A percentile compares a stretch with the other conserved stretches of the same genome.
These are phyloP conservation scores for Pseudogymnoascus sp. DNA, from an alignment of 2,329 filamentous ascomycete species.

Conservation along the genomic window DNA sequence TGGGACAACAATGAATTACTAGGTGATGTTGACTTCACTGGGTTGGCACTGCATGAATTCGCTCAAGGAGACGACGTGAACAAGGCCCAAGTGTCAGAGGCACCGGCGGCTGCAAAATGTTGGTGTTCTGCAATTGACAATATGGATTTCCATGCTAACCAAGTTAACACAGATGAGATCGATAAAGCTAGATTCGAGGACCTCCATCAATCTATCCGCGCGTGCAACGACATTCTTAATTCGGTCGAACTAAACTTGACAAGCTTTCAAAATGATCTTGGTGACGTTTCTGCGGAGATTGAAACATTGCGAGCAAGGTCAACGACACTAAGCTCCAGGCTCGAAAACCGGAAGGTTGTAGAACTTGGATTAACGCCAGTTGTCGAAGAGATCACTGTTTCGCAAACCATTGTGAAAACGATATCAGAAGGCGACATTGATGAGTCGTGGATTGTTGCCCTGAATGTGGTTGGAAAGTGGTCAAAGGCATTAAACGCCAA, in stretches of 20 bases:
- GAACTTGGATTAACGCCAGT: conserved; percentile 81
- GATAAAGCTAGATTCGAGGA: conserved; percentile 84
- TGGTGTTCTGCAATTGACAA: conserved; percentile 31
- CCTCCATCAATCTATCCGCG: conserved; percentile 77
- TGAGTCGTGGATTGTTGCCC: conserved; percentile 74
- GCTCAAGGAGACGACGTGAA: conserved; percentile 11
- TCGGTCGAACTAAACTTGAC: conserved; percentile 90
- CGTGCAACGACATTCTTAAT: conserved; percentile 86
- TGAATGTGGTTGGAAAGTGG: conserved; percentile 77
- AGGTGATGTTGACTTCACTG: conserved; percentile 69
- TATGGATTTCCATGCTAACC: conserved; percentile 15
- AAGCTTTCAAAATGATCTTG: conserved; percentile 88
- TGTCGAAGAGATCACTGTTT: conserved; percentile 85
- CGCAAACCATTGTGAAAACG: conserved; percentile 72
- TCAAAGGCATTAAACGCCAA: conserved; percentile 64
- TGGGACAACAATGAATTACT: conserved; percentile 26
- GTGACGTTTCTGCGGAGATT: conserved; percentile 87
- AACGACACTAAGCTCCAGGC: conserved; percentile 67
- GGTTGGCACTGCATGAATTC: conserved; percentile 61
- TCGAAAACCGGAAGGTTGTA: conserved; percentile 83
- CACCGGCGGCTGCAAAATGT: conserved; percentile 67
- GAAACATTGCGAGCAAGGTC: conserved; percentile 87
- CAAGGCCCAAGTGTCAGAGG: conserved; percentile 34
- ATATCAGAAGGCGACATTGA: conserved; percentile 87
- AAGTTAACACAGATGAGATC: conserved; percentile 51